A percentile compares a stretch with the other conserved stretches of the same genome.
Conservation (phyloP, 1,284 basidiomycete species). For the Leccinum pachyderme region DNA sequence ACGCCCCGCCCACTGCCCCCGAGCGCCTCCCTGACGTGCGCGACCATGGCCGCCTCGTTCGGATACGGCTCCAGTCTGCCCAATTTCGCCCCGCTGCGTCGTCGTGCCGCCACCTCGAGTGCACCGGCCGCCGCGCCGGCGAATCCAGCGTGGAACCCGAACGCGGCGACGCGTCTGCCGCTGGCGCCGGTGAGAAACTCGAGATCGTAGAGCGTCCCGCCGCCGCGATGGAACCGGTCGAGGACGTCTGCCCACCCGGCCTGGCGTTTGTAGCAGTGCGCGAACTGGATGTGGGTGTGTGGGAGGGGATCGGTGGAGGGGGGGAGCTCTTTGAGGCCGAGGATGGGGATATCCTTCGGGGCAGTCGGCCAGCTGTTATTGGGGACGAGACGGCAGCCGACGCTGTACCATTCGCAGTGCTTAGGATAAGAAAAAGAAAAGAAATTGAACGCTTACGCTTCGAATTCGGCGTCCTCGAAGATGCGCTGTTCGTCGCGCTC, state of each 20-base stretch:
- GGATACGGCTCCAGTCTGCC: constrained; percentile 76
- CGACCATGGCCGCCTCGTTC: constrained; percentile 83
- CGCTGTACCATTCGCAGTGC: constrained; percentile 45
- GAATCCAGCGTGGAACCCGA: constrained; percentile 98
- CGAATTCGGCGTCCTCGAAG: constrained; percentile 93
- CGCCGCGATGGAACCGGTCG: constrained; percentile 83
- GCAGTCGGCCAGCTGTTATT: constrained; percentile 91
- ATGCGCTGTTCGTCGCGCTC: constrained; percentile 95
- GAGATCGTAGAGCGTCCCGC: constrained; percentile 91
- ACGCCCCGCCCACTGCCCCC: constrained; percentile 74
- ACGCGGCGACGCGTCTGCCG: constrained; percentile 95
- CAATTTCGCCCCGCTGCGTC: constrained; percentile 58
- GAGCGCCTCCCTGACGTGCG: constrained; percentile 66
- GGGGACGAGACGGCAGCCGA: constrained; percentile 86
- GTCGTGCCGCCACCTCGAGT: constrained; percentile 76
- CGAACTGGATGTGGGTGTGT: constrained; percentile 98
- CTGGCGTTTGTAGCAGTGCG: constrained; percentile 98
- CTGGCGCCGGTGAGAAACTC: constrained; percentile 91
- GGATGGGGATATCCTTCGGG: constrained; percentile 77
- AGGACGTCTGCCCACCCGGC: constrained; percentile 92
- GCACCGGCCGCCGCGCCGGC: constrained; percentile 95
- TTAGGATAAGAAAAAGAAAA: neutral
- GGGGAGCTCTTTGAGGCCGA: constrained; percentile 96
- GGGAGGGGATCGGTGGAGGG: constrained; percentile 77
- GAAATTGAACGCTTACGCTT: constrained; percentile 58